Conservation (phyloP, 192 early-diverging fungal species). For the Coemansia sp. region DNA sequence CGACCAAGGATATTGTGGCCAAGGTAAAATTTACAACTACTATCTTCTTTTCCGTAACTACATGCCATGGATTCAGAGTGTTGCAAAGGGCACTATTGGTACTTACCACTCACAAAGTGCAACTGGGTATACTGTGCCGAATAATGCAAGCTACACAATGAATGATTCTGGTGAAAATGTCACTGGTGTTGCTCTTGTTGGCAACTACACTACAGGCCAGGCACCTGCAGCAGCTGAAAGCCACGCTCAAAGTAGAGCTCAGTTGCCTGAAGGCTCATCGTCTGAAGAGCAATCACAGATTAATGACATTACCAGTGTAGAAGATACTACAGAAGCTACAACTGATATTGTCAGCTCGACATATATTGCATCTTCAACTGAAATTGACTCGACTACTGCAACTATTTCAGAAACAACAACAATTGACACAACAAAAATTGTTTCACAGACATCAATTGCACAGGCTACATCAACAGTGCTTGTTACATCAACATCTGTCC, state of each 20-base stretch:
- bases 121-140: constrained; percentile 4
- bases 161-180: neutral
- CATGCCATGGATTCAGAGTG: constrained; percentile 19
- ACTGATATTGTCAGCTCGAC: constrained; percentile 7
- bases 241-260: too few relatives aligned
- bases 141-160: constrained; percentile 5
- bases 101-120: constrained; percentile 2
- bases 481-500: constrained; percentile 7
- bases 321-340: neutral
- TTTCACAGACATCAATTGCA: neutral
- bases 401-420: constrained; percentile 9
- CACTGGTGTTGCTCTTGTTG: constrained; percentile 1
- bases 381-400: neutral
- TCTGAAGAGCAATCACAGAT: too few relatives aligned
- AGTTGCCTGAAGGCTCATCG: too few relatives aligned
- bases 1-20: constrained; percentile 15
- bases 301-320: neutral
- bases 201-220: neutral
- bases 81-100: neutral
- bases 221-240: neutral
- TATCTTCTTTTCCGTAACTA: constrained; percentile 36
- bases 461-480: neutral
- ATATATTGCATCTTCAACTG: neutral
- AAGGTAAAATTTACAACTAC: constrained; percentile 16
- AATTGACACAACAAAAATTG: neutral